Evolutionary conservation across 805 yeast species (phyloP), one percentile per base, ranked within the genome.

Genomic region (Teunomyces aglyptinius): DNA sequence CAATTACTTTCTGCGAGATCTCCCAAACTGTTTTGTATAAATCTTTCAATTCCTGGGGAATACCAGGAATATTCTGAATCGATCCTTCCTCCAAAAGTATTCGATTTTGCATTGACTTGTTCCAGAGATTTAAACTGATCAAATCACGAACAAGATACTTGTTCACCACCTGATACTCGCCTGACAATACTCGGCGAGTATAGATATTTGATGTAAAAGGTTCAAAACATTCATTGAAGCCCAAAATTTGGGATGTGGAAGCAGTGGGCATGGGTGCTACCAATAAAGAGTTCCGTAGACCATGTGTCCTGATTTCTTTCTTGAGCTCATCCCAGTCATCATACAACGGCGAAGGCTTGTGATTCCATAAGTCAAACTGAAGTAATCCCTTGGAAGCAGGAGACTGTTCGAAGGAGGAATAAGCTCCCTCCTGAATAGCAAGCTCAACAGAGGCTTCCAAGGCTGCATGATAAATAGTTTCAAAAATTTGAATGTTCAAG

Each of bases 241-340:
- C 98, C 44, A 92, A 74, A 43, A 92, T 91, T 71, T 90, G 97
- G 3, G 98, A 92, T 1, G 98, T 92, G 1, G 97, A 89, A 1
- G 98, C 98, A 13, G 98, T 92, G 38, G 98, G 98, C 98, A 92
- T 92, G 44, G 97, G 94, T 1, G 95, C 97, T 28, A 91, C 87
- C 13, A 91, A 65, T 47, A 92, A 70, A 4, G 97, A 92, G 72
- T 92, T 92, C 60, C 97, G 75, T 35, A 92, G 58, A 41, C 98
- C 98, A 58, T 81, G 67, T 51, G 69, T 65, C 43, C 69, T 68
- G 50, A 92, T 75, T 34, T 80, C 70, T 8, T 68, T 70, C 67
- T 86, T 89, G 56, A 89, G 66, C 5, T 66, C 52, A 52, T 80
- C 86, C 98, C 98, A 92, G 57, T 92, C 95, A 35, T 56, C 49